phyloP scores from a whole-genome alignment of 305 asterid genomes.

The Fraxinus platypoda region DNA sequence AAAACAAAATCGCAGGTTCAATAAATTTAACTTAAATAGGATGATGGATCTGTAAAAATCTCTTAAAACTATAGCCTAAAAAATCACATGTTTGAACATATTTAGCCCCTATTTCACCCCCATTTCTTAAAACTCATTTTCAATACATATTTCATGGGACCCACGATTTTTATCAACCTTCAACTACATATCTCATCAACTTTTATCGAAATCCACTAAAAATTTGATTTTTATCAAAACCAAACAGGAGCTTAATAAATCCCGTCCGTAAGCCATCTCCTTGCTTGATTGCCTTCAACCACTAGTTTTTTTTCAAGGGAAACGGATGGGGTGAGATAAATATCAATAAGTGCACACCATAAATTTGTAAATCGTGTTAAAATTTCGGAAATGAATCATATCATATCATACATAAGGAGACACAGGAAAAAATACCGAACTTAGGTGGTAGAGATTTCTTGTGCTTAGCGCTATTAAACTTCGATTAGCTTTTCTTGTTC shows the following conservation, averaged over 20 bases:
- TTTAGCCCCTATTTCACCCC: neutral
- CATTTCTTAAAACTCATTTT: neutral
- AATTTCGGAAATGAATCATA: neutral
- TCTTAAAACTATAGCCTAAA: neutral
- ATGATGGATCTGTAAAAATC: neutral
- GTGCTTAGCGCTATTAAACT: neutral
- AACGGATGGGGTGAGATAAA: neutral
- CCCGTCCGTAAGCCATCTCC: neutral
- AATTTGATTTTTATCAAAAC: neutral
- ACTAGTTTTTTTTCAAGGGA: too few relatives aligned
- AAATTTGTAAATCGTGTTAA: neutral
- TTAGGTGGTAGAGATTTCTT: neutral
- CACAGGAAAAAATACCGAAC: neutral
- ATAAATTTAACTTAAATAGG: neutral
- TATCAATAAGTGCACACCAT: neutral
- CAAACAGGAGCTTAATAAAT: neutral
- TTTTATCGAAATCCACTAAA: neutral
- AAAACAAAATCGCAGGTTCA: neutral
- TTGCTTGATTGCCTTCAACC: neutral
- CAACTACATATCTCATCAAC: neutral
- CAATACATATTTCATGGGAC: neutral
- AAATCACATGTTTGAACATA: neutral
- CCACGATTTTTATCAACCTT: neutral
- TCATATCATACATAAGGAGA: neutral
- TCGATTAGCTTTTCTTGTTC: conserved; percentile 27